Base-by-base conservation (phyloP, 768 basidiomycete species). In the Hortiboletus flavorubellus region DNA sequence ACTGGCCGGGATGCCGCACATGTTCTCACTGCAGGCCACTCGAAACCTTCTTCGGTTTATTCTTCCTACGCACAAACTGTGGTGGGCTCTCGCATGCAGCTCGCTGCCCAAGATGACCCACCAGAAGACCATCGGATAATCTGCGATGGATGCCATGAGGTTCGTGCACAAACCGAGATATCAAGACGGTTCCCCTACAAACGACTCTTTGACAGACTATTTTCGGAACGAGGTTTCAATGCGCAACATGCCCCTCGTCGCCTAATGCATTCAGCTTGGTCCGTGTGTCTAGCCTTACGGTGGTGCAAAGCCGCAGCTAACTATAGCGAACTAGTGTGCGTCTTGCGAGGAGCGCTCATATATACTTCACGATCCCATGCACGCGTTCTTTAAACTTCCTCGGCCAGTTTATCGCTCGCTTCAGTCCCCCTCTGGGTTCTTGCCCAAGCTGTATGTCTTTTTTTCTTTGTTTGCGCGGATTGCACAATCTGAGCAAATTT, bases 301-400 rank as follows among this genome's bases (percentile, higher is more conserved):
- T 33, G 30, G 23, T 16, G 5, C 16, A 12, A 16, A 16, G 21
- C 10, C 3, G 16, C 11, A 7, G 3, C 47, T 54, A 29, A 59
- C 50, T 29, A 3, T 45, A 11, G 34, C 21, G 16, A 46, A 47
- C 1, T 51, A 97, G 93, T 97, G 95, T 68, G 75, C 82, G 21
- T 76, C 75, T 30, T 98, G 94, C 67, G 94, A 98, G 71, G 72
- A 74, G 31, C 78, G 76, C 40, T 96, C 93, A 0, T 91, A 93
- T 64, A 71, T 78, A 7, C 64, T 91, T 16, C 94, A 98, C 65
- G 85, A 96, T 67, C 85, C 92, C 0, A 80, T 79, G 72, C 94
- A 98, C 58, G 75, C 88, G 11, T 98, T 97, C 73, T 83, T 96
- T 77, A 95, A 92, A 65, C 77, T 98, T 34, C 85, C 85, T 34